Evolutionary conservation across 2,329 filamentous ascomycete genomes (phyloP), one percentile per base, ranked within the genome.

Genomic region (Diaporthe destruens): DNA sequence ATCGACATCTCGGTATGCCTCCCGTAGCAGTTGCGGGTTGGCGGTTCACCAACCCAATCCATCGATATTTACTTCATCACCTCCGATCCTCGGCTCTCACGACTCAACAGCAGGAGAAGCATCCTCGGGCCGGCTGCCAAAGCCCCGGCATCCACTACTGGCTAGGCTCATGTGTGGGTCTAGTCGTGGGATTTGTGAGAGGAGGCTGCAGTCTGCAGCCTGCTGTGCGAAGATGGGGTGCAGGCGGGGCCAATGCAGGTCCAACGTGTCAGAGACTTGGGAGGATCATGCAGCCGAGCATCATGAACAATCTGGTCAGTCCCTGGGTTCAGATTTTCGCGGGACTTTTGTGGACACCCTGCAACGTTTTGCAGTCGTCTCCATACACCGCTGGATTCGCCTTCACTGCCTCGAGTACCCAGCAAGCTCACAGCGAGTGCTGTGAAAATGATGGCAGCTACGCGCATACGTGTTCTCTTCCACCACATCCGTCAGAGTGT

Each of bases 201-300:
- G 44, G 44, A 65, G 20, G 14, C 61, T 66, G 61, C 47, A n/a
- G 32, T 51, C 47, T 66, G 47, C 61, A 53, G 61, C 61, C 29
- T 34, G 32, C 57, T 61, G 61, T 51, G 61, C 29, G 61, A 65
- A 51, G 29, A 65, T 51, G 61, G 61, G 32, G 44, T 65, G 44
- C 61, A 65, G 44, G 61, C 61, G 61, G 61, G 61, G 44, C 61
- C 29, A 8, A 53, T 53, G 44, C 47, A 39, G 32, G 61, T 53
- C 51, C 61, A 65, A 66, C 29, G 32, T 66, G 61, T 66, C 61
- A 29, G 61, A 66, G 47, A 39, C 61, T 66, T 47, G n/a, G 55
- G 47, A 57, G 68, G 44, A 61, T 70, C 55, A 70, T 61, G 68
- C 55, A 70, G 68, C 47, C 61, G 61, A 66, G 61, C 61, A 66